Evolutionary conservation across 1,284 basidiomycete species (phyloP), one percentile per base, ranked within the genome.

Genomic region (Ustilago cynodontis): DNA sequence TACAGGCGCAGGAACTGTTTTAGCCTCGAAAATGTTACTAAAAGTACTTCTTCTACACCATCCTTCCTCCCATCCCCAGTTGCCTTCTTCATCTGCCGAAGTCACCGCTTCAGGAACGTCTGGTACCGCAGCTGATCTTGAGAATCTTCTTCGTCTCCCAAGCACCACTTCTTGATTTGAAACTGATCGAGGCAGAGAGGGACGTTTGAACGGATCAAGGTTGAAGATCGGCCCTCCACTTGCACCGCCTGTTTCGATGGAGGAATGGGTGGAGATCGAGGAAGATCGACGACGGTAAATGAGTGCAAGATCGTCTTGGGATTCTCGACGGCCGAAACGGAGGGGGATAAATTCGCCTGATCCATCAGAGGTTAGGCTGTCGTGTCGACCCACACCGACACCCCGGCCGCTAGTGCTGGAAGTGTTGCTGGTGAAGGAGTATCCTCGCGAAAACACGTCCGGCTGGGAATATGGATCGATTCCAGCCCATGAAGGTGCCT

Each of bases 21-120:
- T 18, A 7, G 26, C 50, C 16, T 47, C 35, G 22, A 65, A 14
- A 13, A 47, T 8, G 18, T 43, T 55, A 0, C 51, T 28, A n/a
- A 71, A 52, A 18, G 69, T 65, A 51, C 69, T 71, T 31, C 69
- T 20, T 20, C 63, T 59, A 31, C 69, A 71, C 69, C 69, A 71
- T 3, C 68, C 47, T 26, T 53, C 52, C 0, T 55, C 31, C 6
- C 31, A 22, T 0, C n/a, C 14, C 8, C 33, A 56, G 0, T 13
- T 16, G 7, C 65, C 70, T 20, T 64, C 63, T 3, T 57, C 41
- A 8, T 57, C 55, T 0, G 60, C 22, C 14, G 60, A 52, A 1
- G 59, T 67, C 14, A 67, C 70, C 0, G 70, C 57, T 24, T 67
- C 65, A 4, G 71, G 65, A 1, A 72, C 71, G 37, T 72, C 71